A percentile compares a stretch with the other conserved stretches of the same genome.
Evolutionary conservation across 352 stramenopile genomes (phyloP).

Genomic region (Thalassiosira mediterranea): DNA sequence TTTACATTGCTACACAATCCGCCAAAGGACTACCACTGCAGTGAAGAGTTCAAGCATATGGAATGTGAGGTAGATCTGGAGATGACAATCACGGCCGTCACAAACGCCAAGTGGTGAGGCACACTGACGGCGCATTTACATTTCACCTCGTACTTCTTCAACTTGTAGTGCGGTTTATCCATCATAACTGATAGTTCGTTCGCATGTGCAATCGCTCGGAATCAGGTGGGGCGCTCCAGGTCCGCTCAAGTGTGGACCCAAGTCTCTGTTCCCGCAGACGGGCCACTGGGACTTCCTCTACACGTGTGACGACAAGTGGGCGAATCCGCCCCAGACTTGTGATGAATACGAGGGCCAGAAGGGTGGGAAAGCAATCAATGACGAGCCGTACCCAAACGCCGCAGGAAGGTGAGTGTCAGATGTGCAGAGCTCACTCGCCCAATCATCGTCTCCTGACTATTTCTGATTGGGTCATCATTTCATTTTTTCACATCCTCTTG

Average conservation of each 20-base stretch:
- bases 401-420: slow-evolving; percentile 22
- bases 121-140: neutral
- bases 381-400: slow-evolving; percentile 34
- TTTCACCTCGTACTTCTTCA: neutral
- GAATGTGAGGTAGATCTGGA: slow-evolving; percentile 25
- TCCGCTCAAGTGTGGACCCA: slow-evolving; percentile 40
- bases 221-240: slow-evolving; percentile 52
- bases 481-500: too few species aligned
- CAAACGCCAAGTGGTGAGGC: slow-evolving; percentile 57
- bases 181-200: neutral
- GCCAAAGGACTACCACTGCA: slow-evolving; percentile 56
- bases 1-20: slow-evolving; percentile 51
- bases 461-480: too few species aligned
- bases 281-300: slow-evolving; percentile 51
- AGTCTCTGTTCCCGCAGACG: slow-evolving; percentile 33
- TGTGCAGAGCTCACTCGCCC: too few species aligned
- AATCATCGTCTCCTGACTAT: too few species aligned
- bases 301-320: slow-evolving; percentile 53
- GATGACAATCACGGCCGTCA: slow-evolving; percentile 47
- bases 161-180: neutral
- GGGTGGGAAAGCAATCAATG: slow-evolving; percentile 46
- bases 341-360: slow-evolving; percentile 51
- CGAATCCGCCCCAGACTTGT: slow-evolving; percentile 42
- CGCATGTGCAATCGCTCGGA: too few species aligned
- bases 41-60: slow-evolving; percentile 10